These are phyloP conservation scores for Amanita exitialis DNA, from an alignment of 768 basidiomycete species.

Conservation along the genomic window DNA sequence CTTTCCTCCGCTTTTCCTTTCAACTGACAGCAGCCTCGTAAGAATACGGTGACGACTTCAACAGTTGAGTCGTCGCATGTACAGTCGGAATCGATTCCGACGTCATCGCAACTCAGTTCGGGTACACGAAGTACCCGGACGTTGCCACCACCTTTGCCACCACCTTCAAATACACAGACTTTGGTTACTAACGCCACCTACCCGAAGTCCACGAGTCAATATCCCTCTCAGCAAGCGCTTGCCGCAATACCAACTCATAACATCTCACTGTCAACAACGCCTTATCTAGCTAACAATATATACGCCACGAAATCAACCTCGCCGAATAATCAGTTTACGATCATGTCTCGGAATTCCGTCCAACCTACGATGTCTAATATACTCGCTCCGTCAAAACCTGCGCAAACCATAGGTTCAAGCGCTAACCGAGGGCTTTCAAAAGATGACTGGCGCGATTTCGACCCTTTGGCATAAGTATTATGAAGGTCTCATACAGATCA, in stretches of 20 bases:
- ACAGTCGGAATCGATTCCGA: not conserved
- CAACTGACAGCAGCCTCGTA: conserved; percentile 8
- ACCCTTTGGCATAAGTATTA: conserved; percentile 47
- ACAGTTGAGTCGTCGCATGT: not conserved
- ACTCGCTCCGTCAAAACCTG: conserved; percentile 54
- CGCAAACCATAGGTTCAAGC: conserved; percentile 35
- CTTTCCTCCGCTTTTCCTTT: not conserved
- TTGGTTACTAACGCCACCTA: not conserved
- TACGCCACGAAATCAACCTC: not conserved
- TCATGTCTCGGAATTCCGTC: conserved; percentile 8
- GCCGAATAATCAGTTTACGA: not conserved
- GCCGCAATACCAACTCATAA: conserved; percentile 21
- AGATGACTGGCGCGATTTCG: conserved; percentile 75
- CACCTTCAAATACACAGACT: not conserved
- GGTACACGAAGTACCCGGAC: conserved; percentile 3
- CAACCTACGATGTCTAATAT: conserved; percentile 32
- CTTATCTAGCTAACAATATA: conserved; percentile 7
- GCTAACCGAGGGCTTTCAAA: conserved; percentile 41
- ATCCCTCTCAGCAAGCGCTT: not conserved
- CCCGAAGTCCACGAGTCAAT: conserved; percentile 11
- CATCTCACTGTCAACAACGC: conserved; percentile 14
- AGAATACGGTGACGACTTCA: not conserved
- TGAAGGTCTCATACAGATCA: not conserved
- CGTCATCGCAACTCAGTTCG: conserved; percentile 22
- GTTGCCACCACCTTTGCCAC: not conserved